phyloP scores from a whole-genome alignment of 2,329 filamentous ascomycete genomes.

The Botrytis aclada region DNA sequence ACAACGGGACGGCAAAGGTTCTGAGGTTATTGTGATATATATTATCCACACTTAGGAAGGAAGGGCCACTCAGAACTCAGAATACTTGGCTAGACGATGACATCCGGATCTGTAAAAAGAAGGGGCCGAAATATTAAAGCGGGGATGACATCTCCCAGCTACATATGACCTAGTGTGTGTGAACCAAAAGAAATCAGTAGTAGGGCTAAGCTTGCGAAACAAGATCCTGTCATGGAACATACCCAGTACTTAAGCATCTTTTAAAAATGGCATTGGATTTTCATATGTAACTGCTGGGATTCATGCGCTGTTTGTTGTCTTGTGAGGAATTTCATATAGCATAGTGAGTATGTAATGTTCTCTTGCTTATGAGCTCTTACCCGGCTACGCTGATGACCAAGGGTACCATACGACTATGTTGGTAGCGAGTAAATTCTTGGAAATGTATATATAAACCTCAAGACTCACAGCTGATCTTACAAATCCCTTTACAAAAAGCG shows the following conservation, averaged over 20 bases:
- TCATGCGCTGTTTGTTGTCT: neutral
- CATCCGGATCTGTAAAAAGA: conserved; percentile 1
- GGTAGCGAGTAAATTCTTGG: conserved; percentile 7
- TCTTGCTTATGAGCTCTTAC: neutral
- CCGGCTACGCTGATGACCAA: neutral
- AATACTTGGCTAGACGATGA: neutral
- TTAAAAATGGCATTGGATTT: conserved; percentile 6
- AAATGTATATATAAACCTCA: neutral
- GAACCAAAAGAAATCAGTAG: neutral
- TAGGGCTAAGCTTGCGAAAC: neutral
- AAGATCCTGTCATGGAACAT: neutral
- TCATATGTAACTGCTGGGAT: neutral
- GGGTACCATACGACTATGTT: neutral
- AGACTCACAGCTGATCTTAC: neutral
- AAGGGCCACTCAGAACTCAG: neutral
- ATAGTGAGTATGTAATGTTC: neutral
- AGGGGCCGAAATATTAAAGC: neutral
- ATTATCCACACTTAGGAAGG: neutral
- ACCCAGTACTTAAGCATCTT: neutral
- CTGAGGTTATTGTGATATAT: neutral
- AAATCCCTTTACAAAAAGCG: neutral
- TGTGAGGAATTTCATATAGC: neutral
- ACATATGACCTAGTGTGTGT: neutral
- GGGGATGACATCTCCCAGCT: neutral
- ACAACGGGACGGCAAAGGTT: neutral